Base-by-base conservation (phyloP, 352 stramenopile species). In the Globisporangium uncinulatum region DNA sequence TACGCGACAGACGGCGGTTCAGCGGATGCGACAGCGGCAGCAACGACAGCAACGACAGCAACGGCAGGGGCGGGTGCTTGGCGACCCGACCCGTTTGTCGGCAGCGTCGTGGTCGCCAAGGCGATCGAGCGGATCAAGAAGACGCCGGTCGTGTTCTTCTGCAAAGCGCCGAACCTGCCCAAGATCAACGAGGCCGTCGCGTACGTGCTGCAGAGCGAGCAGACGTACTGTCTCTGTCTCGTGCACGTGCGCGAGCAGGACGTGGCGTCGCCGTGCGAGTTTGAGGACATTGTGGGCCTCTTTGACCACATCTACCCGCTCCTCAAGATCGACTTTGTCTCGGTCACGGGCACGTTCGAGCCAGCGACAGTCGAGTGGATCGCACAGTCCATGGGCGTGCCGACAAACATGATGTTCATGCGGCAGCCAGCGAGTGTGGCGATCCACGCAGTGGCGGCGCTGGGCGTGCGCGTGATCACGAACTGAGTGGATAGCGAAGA, bases 391-490 rank as follows among this genome's bases (percentile, higher is more conserved):
- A 77, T 93, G 54, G 70, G 72, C 11, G 74, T 96, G 32, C 72
- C 74, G 3, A 74, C 76, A 51, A 94, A 93, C 67, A 86, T 89
- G 71, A 95, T 96, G 81, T 97, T 97, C 69, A 95, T 96, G 63
- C 79, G 68, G 17, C 87, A 89, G 61, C 83, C 87, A 1, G 79
- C 87, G 49, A 43, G 66, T 6, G n/a, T n/a, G n/a, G 77, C 55
- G 19, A 64, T 65, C 4, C 82, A 95, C 57, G 82, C 83, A 20
- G 75, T 96, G 13, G 75, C 76, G 31, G 66, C 75, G 15, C 71
- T 83, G 14, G 85, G 85, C 6, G 77, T 94, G 29, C 74, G 85
- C 9, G 79, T 94, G 50, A 94, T 94, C 64, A 94, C 83, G 1
- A 74, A 66, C 2, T 86, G 29, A n/a, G n/a, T n/a, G n/a, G n/a